Percentiles rank a stretch among this genome's conserved stretches.
phyloP scores from a whole-genome alignment of 139 green algal genomes.

The Chlamydomonas sphaeroides region DNA sequence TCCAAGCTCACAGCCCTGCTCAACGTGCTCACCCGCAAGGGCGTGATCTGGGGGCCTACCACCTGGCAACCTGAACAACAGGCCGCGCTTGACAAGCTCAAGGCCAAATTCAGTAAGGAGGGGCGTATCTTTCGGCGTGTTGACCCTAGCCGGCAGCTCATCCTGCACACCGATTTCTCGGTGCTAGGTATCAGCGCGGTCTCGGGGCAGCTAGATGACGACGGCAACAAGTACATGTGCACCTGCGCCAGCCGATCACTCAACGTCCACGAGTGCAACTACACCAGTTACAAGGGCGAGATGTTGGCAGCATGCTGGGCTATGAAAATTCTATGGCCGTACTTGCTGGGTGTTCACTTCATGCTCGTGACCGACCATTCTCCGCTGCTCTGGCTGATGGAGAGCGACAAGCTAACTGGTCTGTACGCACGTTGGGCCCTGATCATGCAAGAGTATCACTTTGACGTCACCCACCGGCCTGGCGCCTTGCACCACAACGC shows the following conservation, averaged over 20 bases:
- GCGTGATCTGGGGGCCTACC: slow-evolving; percentile 19
- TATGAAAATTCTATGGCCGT: slow-evolving; percentile 17
- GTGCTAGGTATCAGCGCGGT: slow-evolving; percentile 43
- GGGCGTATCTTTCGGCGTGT: neutral
- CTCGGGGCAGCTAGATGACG: slow-evolving; percentile 40
- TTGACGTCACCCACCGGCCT: slow-evolving; percentile 14
- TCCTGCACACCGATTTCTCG: slow-evolving; percentile 17
- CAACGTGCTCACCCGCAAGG: slow-evolving; percentile 38
- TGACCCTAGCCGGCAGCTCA: neutral
- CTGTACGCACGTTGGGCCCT: slow-evolving; percentile 35
- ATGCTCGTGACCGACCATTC: slow-evolving; percentile 34
- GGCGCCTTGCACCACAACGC: neutral
- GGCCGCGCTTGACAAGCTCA: neutral
- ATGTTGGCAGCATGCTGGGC: slow-evolving; percentile 30
- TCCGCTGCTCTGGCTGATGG: slow-evolving; percentile 34
- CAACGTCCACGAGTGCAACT: neutral
- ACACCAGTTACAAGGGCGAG: slow-evolving; percentile 29
- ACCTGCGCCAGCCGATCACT: neutral
- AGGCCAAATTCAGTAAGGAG: neutral
- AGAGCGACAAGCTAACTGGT: neutral
- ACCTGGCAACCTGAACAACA: slow-evolving; percentile 37
- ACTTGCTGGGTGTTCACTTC: slow-evolving; percentile 28
- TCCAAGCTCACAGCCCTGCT: slow-evolving; percentile 35
- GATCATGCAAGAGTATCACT: slow-evolving; percentile 27
- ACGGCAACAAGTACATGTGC: slow-evolving; percentile 47